Base-by-base conservation (phyloP, 176 grass and related monocot species). In the Bothriochloa decipiens region DNA sequence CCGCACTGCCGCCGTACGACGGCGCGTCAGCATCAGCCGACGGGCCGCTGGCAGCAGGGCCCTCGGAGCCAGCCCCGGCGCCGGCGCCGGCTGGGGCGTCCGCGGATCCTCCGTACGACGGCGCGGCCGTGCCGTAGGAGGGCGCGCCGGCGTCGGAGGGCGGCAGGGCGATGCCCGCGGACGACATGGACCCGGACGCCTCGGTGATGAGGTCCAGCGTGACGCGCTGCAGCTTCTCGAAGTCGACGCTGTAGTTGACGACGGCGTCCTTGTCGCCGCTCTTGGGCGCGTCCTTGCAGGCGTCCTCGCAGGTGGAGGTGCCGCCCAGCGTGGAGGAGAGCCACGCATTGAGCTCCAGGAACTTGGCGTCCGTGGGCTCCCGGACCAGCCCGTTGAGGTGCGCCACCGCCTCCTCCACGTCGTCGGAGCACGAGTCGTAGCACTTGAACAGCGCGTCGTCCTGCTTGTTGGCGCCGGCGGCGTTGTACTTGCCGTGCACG, bases 301-400 rank as follows among this genome's bases (percentile, higher is more conserved):
- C 78, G 2, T 87, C 89, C 85, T 91, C 85, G 53, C 89, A 91
- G 29, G 85, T 64, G 47, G 64, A 80, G 0, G 81, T 6, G 76
- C 76, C 76, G 70, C 81, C 89, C 1, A 91, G 81, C 50, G 76
- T 81, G 7, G 89, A 78, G 7, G 84, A 74, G 3, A 91, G 70
- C 89, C 89, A 91, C 1, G 80, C 60, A 85, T 84, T 87, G 70
- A 91, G 52, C 85, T 91, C 89, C 0, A 75, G 49, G 81, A 91
- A 87, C 85, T 87, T 87, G 81, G 55, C 63, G 76, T 87, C 70
- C 23, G 80, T 87, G 76, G 82, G 70, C 70, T 84, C 89, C 2
- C 81, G 75, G 49, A 65, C 63, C 13, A 84, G 52, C 4, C 49
- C 89, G 85, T 36, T 84, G 1, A 87, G 76, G 81, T 91, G 89